phyloP scores from a whole-genome alignment of 225 moss, liverwort and hornwort genomes.

The Anthoceros angustus region DNA sequence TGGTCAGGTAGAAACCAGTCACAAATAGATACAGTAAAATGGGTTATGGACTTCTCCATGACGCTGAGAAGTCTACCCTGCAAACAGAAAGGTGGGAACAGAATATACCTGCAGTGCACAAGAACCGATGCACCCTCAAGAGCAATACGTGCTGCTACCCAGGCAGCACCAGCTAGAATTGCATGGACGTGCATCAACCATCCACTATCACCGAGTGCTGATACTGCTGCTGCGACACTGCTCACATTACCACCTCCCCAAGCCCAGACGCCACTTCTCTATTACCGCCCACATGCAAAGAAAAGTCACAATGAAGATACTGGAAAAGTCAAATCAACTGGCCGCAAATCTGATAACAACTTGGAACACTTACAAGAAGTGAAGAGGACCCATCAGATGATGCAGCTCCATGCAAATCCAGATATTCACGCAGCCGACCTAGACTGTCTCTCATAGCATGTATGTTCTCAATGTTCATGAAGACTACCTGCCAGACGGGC shows the following conservation, averaged over 20 bases:
- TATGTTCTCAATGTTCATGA: conserved; percentile 94
- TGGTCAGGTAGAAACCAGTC: background rate
- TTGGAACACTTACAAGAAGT: conserved; percentile 43
- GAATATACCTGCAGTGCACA: conserved; percentile 22
- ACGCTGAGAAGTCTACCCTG: background rate
- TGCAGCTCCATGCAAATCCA: conserved; percentile 79
- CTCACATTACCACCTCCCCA: conserved; percentile 82
- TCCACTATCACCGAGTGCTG: conserved; percentile 66
- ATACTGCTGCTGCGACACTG: conserved; percentile 84
- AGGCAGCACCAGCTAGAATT: conserved; percentile 35
- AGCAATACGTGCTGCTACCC: conserved; percentile 36
- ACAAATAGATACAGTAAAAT: background rate
- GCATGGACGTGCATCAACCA: conserved; percentile 39
- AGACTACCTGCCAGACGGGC: conserved; percentile 61
- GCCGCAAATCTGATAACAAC: background rate
- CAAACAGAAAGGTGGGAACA: background rate
- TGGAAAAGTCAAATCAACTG: background rate
- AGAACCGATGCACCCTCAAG: conserved; percentile 36
- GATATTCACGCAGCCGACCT: conserved; percentile 62
- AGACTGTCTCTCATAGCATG: conserved; percentile 95
- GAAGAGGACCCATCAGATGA: conserved; percentile 98
- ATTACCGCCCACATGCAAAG: conserved; percentile 14
- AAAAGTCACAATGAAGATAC: background rate
- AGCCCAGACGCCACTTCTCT: conserved; percentile 91
- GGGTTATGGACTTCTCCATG: background rate